These are phyloP conservation scores for Acanthamoeba castellanii DNA, from an alignment of 208 protist genomes.

Conservation along the genomic window DNA sequence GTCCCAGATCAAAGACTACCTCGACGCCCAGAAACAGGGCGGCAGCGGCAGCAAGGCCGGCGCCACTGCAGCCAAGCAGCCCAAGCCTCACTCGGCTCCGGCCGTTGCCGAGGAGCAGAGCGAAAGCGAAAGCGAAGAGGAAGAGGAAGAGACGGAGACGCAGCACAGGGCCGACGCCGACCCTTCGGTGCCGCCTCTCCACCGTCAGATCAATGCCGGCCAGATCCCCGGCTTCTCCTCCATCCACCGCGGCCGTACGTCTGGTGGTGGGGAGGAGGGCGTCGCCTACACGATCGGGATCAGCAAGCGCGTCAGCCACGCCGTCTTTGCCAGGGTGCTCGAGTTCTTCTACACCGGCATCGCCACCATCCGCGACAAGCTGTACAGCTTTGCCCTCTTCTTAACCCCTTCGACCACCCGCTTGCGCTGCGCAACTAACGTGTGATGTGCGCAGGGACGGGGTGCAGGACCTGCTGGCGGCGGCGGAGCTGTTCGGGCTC, in stretches of 20 bases:
- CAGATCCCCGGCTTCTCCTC: conserved; percentile 11
- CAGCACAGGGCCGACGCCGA: neutral
- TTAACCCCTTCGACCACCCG: neutral
- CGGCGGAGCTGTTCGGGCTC: conserved; percentile 41
- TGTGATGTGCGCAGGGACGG: neutral
- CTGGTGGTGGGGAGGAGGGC: neutral
- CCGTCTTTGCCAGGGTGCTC: conserved; percentile 42
- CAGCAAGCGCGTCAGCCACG: neutral
- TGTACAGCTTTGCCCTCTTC: neutral
- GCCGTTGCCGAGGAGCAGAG: neutral
- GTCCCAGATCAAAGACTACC: conserved; percentile 57
- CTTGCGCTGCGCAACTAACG: too few relatives aligned
- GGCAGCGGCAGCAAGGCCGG: neutral
- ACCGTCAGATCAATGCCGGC: conserved; percentile 41
- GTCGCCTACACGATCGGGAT: neutral
- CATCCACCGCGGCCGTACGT: neutral
- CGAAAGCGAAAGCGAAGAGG: neutral
- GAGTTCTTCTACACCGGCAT: conserved; percentile 79
- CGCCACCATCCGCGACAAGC: conserved; percentile 54
- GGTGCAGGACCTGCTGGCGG: conserved; percentile 19
- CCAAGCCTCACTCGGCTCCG: neutral
- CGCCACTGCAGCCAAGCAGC: neutral
- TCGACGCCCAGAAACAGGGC: conserved; percentile 20
- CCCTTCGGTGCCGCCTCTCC: neutral
- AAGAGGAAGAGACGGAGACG: neutral